Conservation (phyloP, 2,329 filamentous ascomycete genomes). For the Rugonectria rugulosa region DNA sequence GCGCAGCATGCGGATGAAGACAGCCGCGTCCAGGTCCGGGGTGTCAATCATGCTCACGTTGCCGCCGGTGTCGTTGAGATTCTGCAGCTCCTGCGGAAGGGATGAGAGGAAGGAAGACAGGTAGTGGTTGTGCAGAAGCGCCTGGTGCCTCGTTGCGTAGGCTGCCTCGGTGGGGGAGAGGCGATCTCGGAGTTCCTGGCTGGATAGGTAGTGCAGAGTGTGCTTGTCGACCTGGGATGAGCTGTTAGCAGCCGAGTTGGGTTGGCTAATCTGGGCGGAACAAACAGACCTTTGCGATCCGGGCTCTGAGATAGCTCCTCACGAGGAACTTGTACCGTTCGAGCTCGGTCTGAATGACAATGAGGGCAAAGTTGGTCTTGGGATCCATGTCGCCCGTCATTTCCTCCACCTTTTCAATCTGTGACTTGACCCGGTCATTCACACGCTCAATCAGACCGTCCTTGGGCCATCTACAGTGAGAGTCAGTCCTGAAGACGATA, state of each 20-base stretch:
- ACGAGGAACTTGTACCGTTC: conserved; percentile 94
- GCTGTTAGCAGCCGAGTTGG: not conserved
- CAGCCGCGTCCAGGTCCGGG: conserved; percentile 82
- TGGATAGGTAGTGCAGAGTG: conserved; percentile 75
- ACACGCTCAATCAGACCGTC: conserved; percentile 82
- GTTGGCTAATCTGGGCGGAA: not conserved
- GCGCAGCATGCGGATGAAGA: conserved; percentile 79
- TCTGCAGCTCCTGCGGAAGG: conserved; percentile 81
- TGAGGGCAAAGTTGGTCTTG: conserved; percentile 89
- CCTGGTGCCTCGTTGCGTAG: conserved; percentile 86
- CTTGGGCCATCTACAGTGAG: conserved; percentile 64
- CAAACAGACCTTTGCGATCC: conserved; percentile 79
- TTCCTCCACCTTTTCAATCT: conserved; percentile 76
- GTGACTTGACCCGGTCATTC: conserved; percentile 72
- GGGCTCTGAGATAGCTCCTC: conserved; percentile 79
- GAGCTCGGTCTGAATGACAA: conserved; percentile 95
- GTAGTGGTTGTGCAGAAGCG: conserved; percentile 85
- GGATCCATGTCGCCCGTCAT: conserved; percentile 88
- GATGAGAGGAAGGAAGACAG: conserved; percentile 81
- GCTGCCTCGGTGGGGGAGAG: conserved; percentile 80
- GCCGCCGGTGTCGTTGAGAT: conserved; percentile 88
- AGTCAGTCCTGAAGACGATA: not conserved
- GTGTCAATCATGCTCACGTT: conserved; percentile 92
- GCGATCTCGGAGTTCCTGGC: conserved; percentile 60
- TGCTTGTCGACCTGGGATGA: conserved; percentile 74